Percentiles rank a stretch among this genome's conserved stretches.
Conservation (phyloP, 352 stramenopile genomes). For the Sclerospora graminicola region DNA sequence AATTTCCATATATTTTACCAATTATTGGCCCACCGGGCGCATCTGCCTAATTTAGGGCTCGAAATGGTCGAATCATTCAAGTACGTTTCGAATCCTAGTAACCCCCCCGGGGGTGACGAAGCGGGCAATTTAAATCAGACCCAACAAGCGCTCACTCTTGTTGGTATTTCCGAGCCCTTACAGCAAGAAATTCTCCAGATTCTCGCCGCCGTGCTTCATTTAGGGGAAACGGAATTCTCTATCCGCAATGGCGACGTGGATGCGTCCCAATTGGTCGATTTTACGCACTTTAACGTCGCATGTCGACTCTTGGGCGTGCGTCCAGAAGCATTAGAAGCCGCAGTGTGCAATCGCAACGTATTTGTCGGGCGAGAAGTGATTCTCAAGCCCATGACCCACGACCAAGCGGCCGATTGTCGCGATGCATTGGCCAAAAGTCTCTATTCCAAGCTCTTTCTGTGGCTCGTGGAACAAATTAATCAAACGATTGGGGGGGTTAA, state of each 20-base stretch:
- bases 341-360: slow-evolving; percentile 73
- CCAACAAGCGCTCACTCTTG: slow-evolving; percentile 75
- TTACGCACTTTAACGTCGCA: slow-evolving; percentile 43
- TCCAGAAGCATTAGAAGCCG: slow-evolving; percentile 43
- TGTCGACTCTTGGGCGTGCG: slow-evolving; percentile 53
- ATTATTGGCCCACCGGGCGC: slow-evolving; percentile 54
- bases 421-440: slow-evolving; percentile 93
- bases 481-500: slow-evolving; percentile 68
- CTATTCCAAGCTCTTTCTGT: slow-evolving; percentile 93
- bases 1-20: slow-evolving; percentile 96
- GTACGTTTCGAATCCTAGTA: slow-evolving; percentile 43
- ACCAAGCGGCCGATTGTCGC: slow-evolving; percentile 74
- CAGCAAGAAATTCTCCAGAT: slow-evolving; percentile 86
- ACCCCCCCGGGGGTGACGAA: slow-evolving; percentile 28
- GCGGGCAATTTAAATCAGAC: slow-evolving; percentile 64
- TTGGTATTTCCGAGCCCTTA: slow-evolving; percentile 76
- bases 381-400: slow-evolving; percentile 72
- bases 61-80: slow-evolving; percentile 38
- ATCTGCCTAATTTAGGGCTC: slow-evolving; percentile 55
- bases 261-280: slow-evolving; percentile 46
- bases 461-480: slow-evolving; percentile 93
- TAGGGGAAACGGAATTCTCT: slow-evolving; percentile 88
- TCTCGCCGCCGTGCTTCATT: slow-evolving; percentile 84
- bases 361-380: slow-evolving; percentile 77
- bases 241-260: slow-evolving; percentile 69